Evolutionary conservation across 257 asterid species (phyloP).

Genomic region (Eustoma russellianum): DNA sequence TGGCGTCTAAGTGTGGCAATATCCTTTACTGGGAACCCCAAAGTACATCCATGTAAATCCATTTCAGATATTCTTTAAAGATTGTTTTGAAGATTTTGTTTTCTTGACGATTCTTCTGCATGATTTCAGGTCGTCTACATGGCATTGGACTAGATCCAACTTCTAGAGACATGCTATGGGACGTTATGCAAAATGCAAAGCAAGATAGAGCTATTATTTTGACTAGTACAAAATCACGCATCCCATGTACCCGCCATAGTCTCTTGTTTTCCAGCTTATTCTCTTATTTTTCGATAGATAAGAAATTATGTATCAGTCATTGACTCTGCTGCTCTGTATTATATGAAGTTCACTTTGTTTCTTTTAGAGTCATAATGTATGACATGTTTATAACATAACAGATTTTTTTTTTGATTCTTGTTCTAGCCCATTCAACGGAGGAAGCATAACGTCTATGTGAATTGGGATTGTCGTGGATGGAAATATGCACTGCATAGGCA

Average conservation of each 20-base stretch:
- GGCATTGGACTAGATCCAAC: conserved; percentile 98
- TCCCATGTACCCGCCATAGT: too few species aligned
- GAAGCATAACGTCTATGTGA: conserved; percentile 90
- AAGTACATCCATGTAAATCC: conserved; percentile 29
- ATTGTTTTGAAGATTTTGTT: not conserved
- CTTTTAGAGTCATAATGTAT: too few species aligned
- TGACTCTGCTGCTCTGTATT: too few species aligned
- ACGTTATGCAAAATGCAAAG: conserved; percentile 73
- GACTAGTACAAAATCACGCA: too few species aligned
- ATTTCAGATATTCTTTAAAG: not conserved
- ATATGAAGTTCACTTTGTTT: too few species aligned
- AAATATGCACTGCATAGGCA: conserved; percentile 81
- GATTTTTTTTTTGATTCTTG: not conserved
- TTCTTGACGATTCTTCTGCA: not conserved
- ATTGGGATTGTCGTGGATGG: conserved; percentile 91
- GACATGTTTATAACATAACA: too few species aligned
- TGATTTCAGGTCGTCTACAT: conserved; percentile 67
- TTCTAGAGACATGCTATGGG: conserved; percentile 83
- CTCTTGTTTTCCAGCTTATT: too few species aligned
- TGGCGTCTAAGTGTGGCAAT: conserved; percentile 97
- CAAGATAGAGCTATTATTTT: conserved; percentile 83
- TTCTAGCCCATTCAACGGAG: conserved; percentile 97
- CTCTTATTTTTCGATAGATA: too few species aligned
- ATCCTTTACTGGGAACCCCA: conserved; percentile 91
- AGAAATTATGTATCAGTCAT: too few species aligned